Base-by-base conservation (phyloP, 2,329 filamentous ascomycete species). In the Cladosporium cucumerinum region DNA sequence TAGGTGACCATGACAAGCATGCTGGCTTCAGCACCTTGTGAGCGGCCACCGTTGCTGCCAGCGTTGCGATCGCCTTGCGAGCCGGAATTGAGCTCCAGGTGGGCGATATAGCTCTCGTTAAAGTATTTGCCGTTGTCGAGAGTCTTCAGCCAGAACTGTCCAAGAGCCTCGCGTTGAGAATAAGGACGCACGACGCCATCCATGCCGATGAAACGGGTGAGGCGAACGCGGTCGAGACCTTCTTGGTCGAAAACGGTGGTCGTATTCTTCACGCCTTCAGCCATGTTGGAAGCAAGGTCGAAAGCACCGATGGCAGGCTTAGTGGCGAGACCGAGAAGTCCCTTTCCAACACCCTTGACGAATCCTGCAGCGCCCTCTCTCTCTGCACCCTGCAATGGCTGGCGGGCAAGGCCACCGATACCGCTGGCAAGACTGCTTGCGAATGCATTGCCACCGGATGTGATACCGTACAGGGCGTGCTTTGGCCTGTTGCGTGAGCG, bases 71-170 rank as follows among this genome's bases (percentile, higher is more conserved):
- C 75, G 96, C 93, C 76, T 95, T 92, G 66, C 89, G 92, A 91
- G 54, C 73, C 74, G 8, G 71, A 72, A 59, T 76, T 75, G 28
- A 99, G 85, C 78, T 99, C 94, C 5, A 99, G 83, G 75, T 99
- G 96, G 5, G 93, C 96, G 76, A 99, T 95, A 80, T 99, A 99
- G 75, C 92, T 86, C 78, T 99, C 95, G 79, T 96, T 90, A 85
- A 99, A 99, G 82, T 94, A 98, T 77, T 93, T 95, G 67, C 95
- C 95, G 69, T 97, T 95, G 79, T 99, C 95, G 12, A 96, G 88
- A 66, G 97, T 96, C 84, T 99, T 99, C 69, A 99, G 88, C 96
- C 95, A 99, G 82, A 92, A 97, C 77, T 99, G 95, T 0, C 95
- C 95, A 3, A 99, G 87, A 0, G 95, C 93, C 82, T 99, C 95